Base-by-base conservation (phyloP, 495 filamentous ascomycete species). In the Penicillium subrubescens region DNA sequence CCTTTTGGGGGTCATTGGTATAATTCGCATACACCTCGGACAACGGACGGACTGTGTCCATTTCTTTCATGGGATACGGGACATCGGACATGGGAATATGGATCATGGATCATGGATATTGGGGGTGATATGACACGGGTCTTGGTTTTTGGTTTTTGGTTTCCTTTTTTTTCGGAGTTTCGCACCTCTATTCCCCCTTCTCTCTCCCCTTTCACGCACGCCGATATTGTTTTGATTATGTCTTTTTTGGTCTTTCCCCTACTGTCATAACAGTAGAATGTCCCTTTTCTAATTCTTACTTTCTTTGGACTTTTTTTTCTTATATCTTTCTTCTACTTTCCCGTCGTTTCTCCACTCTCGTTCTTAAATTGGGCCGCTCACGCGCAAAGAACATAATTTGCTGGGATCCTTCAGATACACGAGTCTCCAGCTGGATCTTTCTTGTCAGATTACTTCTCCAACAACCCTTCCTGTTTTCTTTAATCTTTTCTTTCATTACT, bases 371-470 rank as follows among this genome's bases (percentile, higher is more conserved):
- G 60, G 57, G 52, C 54, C 63, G 70, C 81, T 82, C 64, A 65
- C 71, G 63, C 78, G 76, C 55, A 73, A 80, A 73, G 67, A 31
- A 65, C 55, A 62, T 71, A 60, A 63, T 61, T 68, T 29, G 57
- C 71, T 63, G 61, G 72, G 52, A 62, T 57, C 67, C 62, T 60
- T 62, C 64, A 61, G 57, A 66, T 66, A 64, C 21, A 65, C 52
- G 63, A 64, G 44, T 58, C 37, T 19, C 39, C 56, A 66, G 63
- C 51, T 23, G 46, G 50, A 53, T 41, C 43, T 14, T 39, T 48
- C 21, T 44, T 67, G 64, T 71, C 63, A 59, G 31, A 72, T 65
- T 67, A 68, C 29, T 62, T 44, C 14, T 41, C 33, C 44, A 48
- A n/a, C n/a, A n/a, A n/a, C 27, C 62, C 19, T 61, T 59, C 63